phyloP scores from a whole-genome alignment of 768 basidiomycete genomes.

The Mycena metata region DNA sequence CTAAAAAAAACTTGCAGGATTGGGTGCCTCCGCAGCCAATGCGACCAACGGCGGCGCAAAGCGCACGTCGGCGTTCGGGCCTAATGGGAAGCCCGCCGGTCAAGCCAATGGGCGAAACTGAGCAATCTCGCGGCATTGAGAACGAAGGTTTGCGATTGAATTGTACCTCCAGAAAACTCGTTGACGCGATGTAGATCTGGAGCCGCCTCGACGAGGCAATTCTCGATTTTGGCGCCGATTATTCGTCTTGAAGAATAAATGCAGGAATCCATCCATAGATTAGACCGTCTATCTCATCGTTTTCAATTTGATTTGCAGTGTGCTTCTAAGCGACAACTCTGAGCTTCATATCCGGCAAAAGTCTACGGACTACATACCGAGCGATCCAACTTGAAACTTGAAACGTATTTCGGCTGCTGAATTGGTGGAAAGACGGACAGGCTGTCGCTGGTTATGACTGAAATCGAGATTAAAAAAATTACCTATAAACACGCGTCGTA shows the following conservation, averaged over 20 bases:
- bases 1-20: background rate
- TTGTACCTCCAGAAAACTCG: background rate
- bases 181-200: background rate
- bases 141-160: slow-evolving; percentile 1
- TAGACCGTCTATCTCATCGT: background rate
- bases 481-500: no score
- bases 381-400: no score
- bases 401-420: no score
- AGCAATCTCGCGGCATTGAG: background rate
- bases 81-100: slow-evolving; percentile 1
- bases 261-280: background rate
- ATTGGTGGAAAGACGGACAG: no score
- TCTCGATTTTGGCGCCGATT: slow-evolving; percentile 9
- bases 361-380: no score
- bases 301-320: no score
- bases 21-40: background rate
- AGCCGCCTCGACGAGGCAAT: background rate
- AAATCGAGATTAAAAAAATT: no score
- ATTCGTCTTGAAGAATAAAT: background rate
- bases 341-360: no score
- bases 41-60: slow-evolving; percentile 1
- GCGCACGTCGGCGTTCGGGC: background rate
- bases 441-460: no score
- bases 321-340: no score
- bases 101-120: slow-evolving; percentile 10